Evolutionary conservation across 2,329 filamentous ascomycete species (phyloP).

Genomic region (Diaporthe sp.): DNA sequence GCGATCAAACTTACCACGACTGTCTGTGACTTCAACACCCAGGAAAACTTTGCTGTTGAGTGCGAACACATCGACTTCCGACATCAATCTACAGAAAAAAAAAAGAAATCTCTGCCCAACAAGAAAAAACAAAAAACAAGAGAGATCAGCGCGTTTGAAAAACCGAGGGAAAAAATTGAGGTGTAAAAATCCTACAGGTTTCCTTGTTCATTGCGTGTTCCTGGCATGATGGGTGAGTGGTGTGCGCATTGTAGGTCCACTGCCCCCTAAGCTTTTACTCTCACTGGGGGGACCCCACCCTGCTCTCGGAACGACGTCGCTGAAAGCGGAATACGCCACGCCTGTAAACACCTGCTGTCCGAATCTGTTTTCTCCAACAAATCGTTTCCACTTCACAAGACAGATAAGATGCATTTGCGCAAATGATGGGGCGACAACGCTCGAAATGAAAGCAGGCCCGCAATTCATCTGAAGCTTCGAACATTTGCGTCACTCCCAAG

Average conservation of each 20-base stretch:
- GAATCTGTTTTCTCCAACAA: neutral
- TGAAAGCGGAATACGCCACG: conserved; percentile 7
- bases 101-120: no score
- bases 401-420: neutral
- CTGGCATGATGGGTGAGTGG: neutral
- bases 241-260: neutral
- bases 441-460: neutral
- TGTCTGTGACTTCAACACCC: neutral
- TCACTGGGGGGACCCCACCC: conserved; percentile 9
- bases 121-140: no score
- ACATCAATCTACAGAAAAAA: neutral
- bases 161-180: no score
- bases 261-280: conserved; percentile 14
- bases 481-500: neutral
- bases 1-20: neutral
- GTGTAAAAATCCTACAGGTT: neutral
- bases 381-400: neutral
- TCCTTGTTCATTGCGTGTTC: neutral
- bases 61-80: neutral
- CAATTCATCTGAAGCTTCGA: neutral
- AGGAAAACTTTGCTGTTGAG: no score
- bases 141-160: no score
- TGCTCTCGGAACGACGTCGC: conserved; percentile 6
- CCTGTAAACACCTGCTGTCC: neutral
- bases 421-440: neutral